Evolutionary conservation across 371 early-diverging fungal genomes (phyloP).

Genomic region (Mortierella sp.): DNA sequence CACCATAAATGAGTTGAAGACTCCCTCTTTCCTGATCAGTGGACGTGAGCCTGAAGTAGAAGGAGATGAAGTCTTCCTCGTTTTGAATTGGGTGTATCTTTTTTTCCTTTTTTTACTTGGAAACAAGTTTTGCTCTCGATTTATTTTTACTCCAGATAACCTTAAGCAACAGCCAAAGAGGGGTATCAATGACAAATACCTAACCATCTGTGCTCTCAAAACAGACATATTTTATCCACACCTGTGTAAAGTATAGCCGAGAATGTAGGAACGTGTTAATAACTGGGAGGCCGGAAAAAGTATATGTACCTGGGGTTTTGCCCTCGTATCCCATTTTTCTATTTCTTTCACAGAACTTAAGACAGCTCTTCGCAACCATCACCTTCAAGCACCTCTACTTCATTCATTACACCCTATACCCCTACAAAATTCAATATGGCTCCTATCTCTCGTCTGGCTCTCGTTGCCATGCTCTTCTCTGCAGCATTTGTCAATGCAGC

Average conservation of each 20-base stretch:
- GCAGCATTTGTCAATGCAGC: slow-evolving; percentile 26
- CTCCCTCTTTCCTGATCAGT: no score
- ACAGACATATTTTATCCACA: no score
- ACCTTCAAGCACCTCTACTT: background rate
- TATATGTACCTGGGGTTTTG: no score
- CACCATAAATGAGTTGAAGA: no score
- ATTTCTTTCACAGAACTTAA: background rate
- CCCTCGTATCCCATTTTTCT: background rate
- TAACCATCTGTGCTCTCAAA: background rate
- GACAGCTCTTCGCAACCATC: background rate
- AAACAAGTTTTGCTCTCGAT: background rate
- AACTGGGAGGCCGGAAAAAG: no score
- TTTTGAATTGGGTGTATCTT: background rate
- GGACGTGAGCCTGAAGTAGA: background rate
- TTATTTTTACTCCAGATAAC: background rate
- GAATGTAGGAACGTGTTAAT: no score
- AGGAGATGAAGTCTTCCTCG: background rate
- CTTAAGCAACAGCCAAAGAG: no score
- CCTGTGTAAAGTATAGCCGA: no score
- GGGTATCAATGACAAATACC: background rate
- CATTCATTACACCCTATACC: background rate
- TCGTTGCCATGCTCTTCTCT: slow-evolving; percentile 27
- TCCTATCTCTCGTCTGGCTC: slow-evolving; percentile 37
- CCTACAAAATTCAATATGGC: slow-evolving; percentile 19
- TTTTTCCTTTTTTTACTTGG: background rate